Conservation (phyloP, 2,329 filamentous ascomycete species). For the Hypoxylon rubiginosum region DNA sequence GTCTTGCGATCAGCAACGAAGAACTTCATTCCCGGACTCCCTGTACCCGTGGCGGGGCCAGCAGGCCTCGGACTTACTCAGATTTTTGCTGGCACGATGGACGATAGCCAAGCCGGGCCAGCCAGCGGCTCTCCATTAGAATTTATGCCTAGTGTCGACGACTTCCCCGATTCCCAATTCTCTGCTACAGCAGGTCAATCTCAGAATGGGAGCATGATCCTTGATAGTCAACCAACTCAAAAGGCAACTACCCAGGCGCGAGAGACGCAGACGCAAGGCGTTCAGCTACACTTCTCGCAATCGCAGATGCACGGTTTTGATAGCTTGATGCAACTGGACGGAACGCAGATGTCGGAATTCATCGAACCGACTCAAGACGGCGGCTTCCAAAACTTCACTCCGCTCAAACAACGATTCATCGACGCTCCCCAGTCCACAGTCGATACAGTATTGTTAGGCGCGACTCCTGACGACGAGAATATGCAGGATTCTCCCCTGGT, state of each 20-base stretch:
- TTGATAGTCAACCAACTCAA: slow-evolving; percentile 64
- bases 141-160: slow-evolving; percentile 69
- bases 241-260: slow-evolving; percentile 53
- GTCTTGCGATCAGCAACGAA: slow-evolving; percentile 78
- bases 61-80: slow-evolving; percentile 84
- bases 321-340: slow-evolving; percentile 64
- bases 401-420: slow-evolving; percentile 76
- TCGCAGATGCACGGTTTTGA: slow-evolving; percentile 72
- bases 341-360: slow-evolving; percentile 76
- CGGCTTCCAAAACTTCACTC: slow-evolving; percentile 80
- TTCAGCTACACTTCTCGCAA: slow-evolving; percentile 71
- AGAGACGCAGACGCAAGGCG: slow-evolving; percentile 60
- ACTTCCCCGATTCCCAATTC: slow-evolving; percentile 71
- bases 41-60: slow-evolving; percentile 65
- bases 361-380: slow-evolving; percentile 85
- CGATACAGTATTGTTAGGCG: slow-evolving; percentile 74
- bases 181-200: slow-evolving; percentile 70
- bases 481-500: slow-evolving; percentile 75
- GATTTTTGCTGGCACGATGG: slow-evolving; percentile 92
- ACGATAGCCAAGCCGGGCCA: slow-evolving; percentile 65
- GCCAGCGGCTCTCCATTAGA: slow-evolving; percentile 57
- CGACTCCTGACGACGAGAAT: slow-evolving; percentile 54
- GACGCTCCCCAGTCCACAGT: slow-evolving; percentile 76
- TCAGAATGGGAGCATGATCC: slow-evolving; percentile 59
- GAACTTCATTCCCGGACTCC: slow-evolving; percentile 77